Base-by-base conservation (phyloP, 1,139 yeast genomes). In the Pneumocystis oryctolagi region DNA sequence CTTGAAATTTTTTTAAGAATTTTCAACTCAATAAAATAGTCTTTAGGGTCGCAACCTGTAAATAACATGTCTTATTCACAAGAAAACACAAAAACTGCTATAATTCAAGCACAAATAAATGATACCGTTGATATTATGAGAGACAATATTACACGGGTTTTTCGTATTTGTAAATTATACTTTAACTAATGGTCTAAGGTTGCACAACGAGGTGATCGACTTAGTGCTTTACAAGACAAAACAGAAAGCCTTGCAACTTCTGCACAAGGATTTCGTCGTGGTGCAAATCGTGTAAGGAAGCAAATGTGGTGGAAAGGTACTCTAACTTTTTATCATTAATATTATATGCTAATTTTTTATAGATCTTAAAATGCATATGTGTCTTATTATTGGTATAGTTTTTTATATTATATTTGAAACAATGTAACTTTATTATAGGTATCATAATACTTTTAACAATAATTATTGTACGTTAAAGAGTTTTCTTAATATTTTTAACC, bases 101-200 rank as follows among this genome's bases (percentile, higher is more conserved):
- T 64, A 16, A 65, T 64, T 58, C 65, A 64, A 55, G 72, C 84
- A 84, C 95, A 89, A 80, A 89, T 89, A 73, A 95, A 89, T 74
- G 97, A 89, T 73, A 90, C 99, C 32, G 97, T 94, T 59, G 97
- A 96, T 40, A 87, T 90, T 73, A 94, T 92, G 98, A 82, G 97
- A 76, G 96, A 92, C 71, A 92, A 94, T 78, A 89, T 92, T 77
- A 89, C 89, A 77, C 89, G 89, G 73, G 55, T 47, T 9, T 20
- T 47, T 96, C 89, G 12, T 47, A 14, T 25, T 47, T 12, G 5
- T 12, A 47, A 28, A 47, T 47, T 47, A 28, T 25, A 9, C 14
- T 25, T 47, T 25, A 25, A 25, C 16, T 47, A 47, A 47, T 25
- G 14, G 14, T 47, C 20, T 47, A 47, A 47, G 55, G 66, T 65